A percentile compares a stretch with the other conserved stretches of the same genome.
These are phyloP conservation scores for Rhizoclosmatium globosum DNA, from an alignment of 192 early-diverging fungal species.

Conservation along the genomic window DNA sequence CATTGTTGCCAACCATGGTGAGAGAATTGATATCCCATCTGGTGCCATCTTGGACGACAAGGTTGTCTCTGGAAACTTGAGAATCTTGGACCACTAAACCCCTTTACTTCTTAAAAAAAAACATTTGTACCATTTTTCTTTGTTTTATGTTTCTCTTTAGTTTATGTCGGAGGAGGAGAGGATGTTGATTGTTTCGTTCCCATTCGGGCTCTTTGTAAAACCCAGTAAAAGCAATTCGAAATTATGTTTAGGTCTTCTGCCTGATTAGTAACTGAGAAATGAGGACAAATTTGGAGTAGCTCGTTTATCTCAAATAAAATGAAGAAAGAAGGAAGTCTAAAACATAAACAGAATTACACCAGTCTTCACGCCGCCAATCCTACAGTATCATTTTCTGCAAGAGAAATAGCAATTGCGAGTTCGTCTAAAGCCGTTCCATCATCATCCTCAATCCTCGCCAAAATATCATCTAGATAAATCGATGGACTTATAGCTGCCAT, in stretches of 20 bases:
- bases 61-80: slow-evolving; percentile 96
- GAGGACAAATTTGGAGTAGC: too few species aligned
- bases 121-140: neutral
- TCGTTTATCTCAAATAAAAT: too few species aligned
- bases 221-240: too few species aligned
- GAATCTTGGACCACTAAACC: slow-evolving; percentile 68
- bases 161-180: neutral
- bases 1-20: slow-evolving; percentile 98
- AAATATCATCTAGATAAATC: slow-evolving; percentile 56
- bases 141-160: neutral
- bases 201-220: neutral
- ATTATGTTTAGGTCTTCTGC: too few species aligned
- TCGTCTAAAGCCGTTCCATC: slow-evolving; percentile 55
- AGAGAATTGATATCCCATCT: slow-evolving; percentile 96
- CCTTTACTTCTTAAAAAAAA: neutral
- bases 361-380: slow-evolving; percentile 19
- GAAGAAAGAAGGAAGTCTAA: too few species aligned
- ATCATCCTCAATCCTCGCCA: slow-evolving; percentile 52
- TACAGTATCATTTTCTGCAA: slow-evolving; percentile 56
- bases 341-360: too few species aligned
- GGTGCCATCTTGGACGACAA: slow-evolving; percentile 97
- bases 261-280: too few species aligned
- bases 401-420: slow-evolving; percentile 47
- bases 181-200: neutral
- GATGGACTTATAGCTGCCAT: slow-evolving; percentile 57